These are phyloP conservation scores for Notholithocarpus densiflorus DNA, from an alignment of 306 rosid species.

Conservation along the genomic window DNA sequence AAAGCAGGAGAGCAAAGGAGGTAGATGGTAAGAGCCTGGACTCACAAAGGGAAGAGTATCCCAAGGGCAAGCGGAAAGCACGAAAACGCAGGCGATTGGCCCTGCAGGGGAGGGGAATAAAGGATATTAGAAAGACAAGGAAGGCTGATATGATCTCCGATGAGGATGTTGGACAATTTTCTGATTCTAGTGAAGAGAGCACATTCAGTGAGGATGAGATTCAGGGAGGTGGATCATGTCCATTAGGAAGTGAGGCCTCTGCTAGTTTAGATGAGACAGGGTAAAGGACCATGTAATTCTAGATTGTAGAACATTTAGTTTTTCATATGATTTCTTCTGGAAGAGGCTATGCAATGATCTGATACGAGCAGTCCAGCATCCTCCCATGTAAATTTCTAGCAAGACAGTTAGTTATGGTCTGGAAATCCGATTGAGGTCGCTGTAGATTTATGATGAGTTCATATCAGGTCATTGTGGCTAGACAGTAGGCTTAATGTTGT, in stretches of 20 bases:
- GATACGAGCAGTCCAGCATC: conserved; percentile 10
- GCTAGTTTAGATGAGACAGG: conserved; percentile 72
- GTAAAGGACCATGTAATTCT: conserved; percentile 22
- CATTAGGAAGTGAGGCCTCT: conserved; percentile 59
- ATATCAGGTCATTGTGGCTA: not conserved
- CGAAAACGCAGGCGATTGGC: conserved; percentile 88
- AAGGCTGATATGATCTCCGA: conserved; percentile 52
- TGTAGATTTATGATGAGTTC: not conserved
- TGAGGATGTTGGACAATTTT: conserved; percentile 59
- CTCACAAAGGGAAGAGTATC: conserved; percentile 77
- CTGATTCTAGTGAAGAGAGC: conserved; percentile 81
- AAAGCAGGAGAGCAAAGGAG: conserved; percentile 52
- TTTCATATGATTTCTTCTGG: conserved; percentile 1
- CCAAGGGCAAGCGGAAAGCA: conserved; percentile 93
- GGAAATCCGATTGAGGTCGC: not conserved
- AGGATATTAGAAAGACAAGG: conserved; percentile 70
- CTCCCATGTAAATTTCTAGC: conserved; percentile 1
- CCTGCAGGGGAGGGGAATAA: conserved; percentile 86
- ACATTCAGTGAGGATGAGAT: conserved; percentile 72
- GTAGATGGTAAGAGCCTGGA: conserved; percentile 71
- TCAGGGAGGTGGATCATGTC: conserved; percentile 51
- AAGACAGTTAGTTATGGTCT: not conserved
- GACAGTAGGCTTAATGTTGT: not conserved
- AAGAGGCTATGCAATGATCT: not conserved
- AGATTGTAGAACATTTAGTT: not conserved